Base-by-base conservation (phyloP, 768 basidiomycete genomes). In the Tulasnella sp. region DNA sequence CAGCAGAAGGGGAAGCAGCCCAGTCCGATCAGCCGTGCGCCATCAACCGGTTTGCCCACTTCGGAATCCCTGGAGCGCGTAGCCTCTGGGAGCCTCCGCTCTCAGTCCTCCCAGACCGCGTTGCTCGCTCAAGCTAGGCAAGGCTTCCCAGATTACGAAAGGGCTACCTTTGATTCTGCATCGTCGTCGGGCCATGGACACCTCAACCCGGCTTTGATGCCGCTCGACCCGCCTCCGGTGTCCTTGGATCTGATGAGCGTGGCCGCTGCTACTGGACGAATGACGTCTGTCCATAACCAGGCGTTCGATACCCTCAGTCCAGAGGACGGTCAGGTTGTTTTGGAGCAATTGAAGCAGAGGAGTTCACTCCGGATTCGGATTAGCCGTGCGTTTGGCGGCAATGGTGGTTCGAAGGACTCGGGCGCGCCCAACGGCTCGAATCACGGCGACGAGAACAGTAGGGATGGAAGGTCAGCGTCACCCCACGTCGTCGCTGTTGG, bases 261-360 rank as follows among this genome's bases (percentile, higher is more conserved):
- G 58, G 76, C 76, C 18, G 76, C 76, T 24, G 76, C 76, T 2
- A 77, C 76, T 7, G 76, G 76, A 9, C 58, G 76, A 19, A 58
- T 72, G 48, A 72, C 68, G 56, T 80, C 74, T 8, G 72, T 44
- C 39, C 80, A 79, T 42, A 62, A 72, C 39, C 44, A 46, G 12
- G 79, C 79, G 27, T 81, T 79, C 44, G 79, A 71, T 10, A 79
- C 80, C 8, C 48, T 81, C 4, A 76, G 48, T n/a, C 80, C 80
- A 6, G 71, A 81, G 39, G 80, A 74, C 27, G 58, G 80, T 7
- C 80, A 80, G 18, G 56, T 71, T 14, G 39, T 81, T 27, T 31
- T 81, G 27, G 80, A 81, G 40, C 80, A 80, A 48, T 27, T 81
- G 38, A 80, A 76, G 34, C 46, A 56, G 16, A 39, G 80, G 48